Conservation (phyloP, 2,329 filamentous ascomycete species). For the Ophiosphaerella narmari region DNA sequence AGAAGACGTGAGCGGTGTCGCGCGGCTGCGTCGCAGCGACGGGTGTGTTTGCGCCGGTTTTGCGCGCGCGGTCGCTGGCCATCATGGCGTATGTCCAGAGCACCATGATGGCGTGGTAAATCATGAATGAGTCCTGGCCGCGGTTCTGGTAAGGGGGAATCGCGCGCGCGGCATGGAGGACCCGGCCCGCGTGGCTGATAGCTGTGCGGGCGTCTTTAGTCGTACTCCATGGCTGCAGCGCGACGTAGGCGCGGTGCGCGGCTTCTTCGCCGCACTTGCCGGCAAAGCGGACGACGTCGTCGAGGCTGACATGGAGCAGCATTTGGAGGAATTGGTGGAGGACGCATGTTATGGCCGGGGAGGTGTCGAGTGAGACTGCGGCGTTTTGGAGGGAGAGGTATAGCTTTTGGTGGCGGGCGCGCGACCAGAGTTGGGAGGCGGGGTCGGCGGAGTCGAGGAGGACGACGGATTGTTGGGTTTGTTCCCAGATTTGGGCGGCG, state of each 20-base stretch:
- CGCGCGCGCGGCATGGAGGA: conserved; percentile 15
- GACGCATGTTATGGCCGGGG: conserved; percentile 20
- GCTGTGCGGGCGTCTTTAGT: conserved; percentile 24
- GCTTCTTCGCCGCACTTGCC: conserved; percentile 69
- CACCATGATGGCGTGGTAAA: conserved; percentile 28
- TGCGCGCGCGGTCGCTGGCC: conserved; percentile 16
- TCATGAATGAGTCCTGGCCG: conserved; percentile 22
- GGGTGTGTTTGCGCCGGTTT: conserved; percentile 14
- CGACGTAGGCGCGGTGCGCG: conserved; percentile 62
- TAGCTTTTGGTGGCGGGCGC: conserved; percentile 19
- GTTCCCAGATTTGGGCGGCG: conserved; percentile 25
- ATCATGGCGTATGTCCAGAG: conserved; percentile 34
- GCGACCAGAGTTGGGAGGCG: conserved; percentile 24
- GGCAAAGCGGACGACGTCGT: conserved; percentile 67
- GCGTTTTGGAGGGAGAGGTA: conserved; percentile 50
- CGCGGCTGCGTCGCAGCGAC: background rate
- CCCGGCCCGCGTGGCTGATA: conserved; percentile 23
- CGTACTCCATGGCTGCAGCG: conserved; percentile 59
- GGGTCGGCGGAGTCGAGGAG: conserved; percentile 17
- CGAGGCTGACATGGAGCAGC: conserved; percentile 65
- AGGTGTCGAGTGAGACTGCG: conserved; percentile 46
- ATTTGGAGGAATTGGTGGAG: conserved; percentile 60
- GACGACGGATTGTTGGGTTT: conserved; percentile 18
- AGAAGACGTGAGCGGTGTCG: conserved; percentile 5
- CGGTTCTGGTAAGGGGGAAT: conserved; percentile 24